phyloP scores from a whole-genome alignment of 2,329 filamentous ascomycete genomes.

The Trichoderma cornu-damae region DNA sequence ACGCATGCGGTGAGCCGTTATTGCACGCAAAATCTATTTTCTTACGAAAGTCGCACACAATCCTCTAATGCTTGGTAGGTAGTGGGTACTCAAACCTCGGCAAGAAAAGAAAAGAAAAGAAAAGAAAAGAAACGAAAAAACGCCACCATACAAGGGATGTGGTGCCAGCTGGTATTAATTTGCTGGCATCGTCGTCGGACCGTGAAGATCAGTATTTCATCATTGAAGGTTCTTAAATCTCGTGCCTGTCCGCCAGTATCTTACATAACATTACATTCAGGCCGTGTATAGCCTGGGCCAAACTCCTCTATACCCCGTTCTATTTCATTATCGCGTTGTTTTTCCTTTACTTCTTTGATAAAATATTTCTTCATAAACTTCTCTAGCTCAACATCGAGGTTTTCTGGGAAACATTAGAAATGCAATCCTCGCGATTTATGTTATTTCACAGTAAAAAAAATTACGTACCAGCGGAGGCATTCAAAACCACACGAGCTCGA shows the following conservation, averaged over 20 bases:
- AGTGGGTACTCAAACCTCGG: no score
- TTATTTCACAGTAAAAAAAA: background rate
- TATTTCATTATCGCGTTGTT: slow-evolving; percentile 65
- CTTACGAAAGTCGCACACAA: background rate
- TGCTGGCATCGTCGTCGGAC: background rate
- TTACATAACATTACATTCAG: slow-evolving; percentile 42
- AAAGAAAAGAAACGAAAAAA: background rate
- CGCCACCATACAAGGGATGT: background rate
- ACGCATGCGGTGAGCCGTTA: background rate
- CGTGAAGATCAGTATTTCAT: background rate
- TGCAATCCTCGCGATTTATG: background rate
- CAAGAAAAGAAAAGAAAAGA: background rate
- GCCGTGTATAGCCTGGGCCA: slow-evolving; percentile 58
- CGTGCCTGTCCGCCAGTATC: background rate
- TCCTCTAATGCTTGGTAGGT: background rate
- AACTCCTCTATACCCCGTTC: slow-evolving; percentile 70
- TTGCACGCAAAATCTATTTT: background rate
- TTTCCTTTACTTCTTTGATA: slow-evolving; percentile 62
- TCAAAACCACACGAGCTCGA: slow-evolving; percentile 63
- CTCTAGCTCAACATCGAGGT: slow-evolving; percentile 63
- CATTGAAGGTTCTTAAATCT: background rate
- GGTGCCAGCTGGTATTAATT: background rate
- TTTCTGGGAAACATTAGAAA: slow-evolving; percentile 41
- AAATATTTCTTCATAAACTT: slow-evolving; percentile 72
- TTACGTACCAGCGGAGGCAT: slow-evolving; percentile 58